A percentile compares a stretch with the other conserved stretches of the same genome.
phyloP scores from a whole-genome alignment of 2,329 filamentous ascomycete genomes.

The Trichoderma brevicompactum region DNA sequence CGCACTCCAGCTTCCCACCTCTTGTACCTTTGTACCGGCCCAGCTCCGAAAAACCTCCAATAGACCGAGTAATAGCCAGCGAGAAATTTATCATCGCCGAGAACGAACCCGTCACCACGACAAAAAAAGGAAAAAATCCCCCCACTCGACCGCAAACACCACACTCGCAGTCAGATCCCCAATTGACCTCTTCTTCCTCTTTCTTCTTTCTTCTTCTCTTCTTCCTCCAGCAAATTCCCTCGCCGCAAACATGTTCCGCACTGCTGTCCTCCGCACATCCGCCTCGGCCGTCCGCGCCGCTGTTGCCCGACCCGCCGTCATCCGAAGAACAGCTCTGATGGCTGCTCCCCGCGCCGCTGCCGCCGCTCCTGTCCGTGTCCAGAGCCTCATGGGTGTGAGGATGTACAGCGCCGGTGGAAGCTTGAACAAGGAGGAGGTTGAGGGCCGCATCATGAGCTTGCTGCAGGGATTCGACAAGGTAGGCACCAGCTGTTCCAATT shows the following conservation, averaged over 20 bases:
- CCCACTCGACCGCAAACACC: constrained; percentile 29
- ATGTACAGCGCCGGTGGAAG: constrained; percentile 84
- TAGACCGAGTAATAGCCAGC: constrained; percentile 39
- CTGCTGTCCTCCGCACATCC: constrained; percentile 75
- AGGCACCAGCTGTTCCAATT: constrained; percentile 30
- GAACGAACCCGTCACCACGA: constrained; percentile 15
- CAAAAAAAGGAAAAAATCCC: constrained; percentile 20
- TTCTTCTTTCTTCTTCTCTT: neutral
- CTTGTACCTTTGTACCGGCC: neutral
- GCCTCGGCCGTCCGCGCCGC: constrained; percentile 60
- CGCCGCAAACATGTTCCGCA: constrained; percentile 74
- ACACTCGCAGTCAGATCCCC: constrained; percentile 17
- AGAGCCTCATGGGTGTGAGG: constrained; percentile 71
- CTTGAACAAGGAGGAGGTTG: constrained; percentile 81
- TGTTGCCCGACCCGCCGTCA: constrained; percentile 52
- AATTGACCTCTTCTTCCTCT: constrained; percentile 10
- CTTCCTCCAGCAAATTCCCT: neutral
- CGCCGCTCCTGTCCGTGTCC: constrained; percentile 55
- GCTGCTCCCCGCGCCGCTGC: constrained; percentile 57
- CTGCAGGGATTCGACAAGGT: constrained; percentile 96
- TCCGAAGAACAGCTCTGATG: constrained; percentile 60
- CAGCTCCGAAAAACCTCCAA: constrained; percentile 39
- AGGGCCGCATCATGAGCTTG: constrained; percentile 89
- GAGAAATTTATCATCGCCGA: constrained; percentile 54
- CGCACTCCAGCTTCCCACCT: constrained; percentile 20